Evolutionary conservation across 2,329 filamentous ascomycete species (phyloP), one percentile per base, ranked within the genome.

Genomic region (Pyrenochaeta sp.): DNA sequence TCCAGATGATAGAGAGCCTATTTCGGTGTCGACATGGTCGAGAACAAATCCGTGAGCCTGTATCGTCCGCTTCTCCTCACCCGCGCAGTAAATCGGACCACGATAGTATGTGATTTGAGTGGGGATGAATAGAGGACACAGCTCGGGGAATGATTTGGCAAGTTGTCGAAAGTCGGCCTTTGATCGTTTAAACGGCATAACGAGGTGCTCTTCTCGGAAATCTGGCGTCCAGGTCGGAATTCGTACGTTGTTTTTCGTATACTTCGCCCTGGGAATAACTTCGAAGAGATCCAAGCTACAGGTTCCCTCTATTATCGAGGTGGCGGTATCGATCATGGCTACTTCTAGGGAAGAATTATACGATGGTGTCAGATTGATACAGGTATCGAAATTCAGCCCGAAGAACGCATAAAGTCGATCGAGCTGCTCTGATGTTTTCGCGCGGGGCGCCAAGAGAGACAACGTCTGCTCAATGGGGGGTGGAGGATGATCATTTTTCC

Each of bases 371-470:
- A 55, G 36, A 22, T 50, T 36, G 28, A 55, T 50, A 37, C 12
- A 22, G 2, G 7, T 28, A 40, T 55, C 27, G 27, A 27, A 36
- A 30, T 55, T 43, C 5, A 55, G 52, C 28, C 52, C 37, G n/a
- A 50, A 55, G 28, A 55, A 55, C 4, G 52, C 52, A 32, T 55
- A 50, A 13, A 55, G 37, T 45, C 30, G 37, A 50, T 50, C 46
- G 3, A 55, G 39, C 19, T 45, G 13, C 13, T 50, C 39, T 37
- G 37, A 50, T 25, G 46, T 55, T 46, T 50, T 55, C 32, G 47
- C 52, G 1, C 19, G 15, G 24, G 52, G 47, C 37, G 52, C 25
- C n/a, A 50, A 37, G 5, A 5, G 37, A 40, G 46, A 55, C 13
- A 55, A 24, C 8, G 40, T 45, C 39, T 55, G 46, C 40, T 55